Evolutionary conservation across 768 basidiomycete genomes (phyloP).

Genomic region (Paxillus rubicundulus): DNA sequence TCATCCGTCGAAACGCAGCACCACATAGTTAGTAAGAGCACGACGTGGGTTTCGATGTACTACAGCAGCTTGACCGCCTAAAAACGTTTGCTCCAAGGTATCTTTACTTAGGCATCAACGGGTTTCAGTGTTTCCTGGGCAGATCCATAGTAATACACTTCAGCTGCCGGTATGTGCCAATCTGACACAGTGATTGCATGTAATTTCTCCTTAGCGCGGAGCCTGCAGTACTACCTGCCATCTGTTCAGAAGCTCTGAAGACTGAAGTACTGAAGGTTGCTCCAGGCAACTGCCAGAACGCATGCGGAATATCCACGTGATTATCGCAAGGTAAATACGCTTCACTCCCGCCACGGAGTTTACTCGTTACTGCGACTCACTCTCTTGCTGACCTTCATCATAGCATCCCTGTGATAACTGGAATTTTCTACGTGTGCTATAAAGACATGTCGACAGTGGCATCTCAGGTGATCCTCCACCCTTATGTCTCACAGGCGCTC

Average conservation of each 20-base stretch:
- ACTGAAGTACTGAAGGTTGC: too few relatives aligned
- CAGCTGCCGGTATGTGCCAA: neutral
- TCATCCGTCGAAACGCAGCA: slow-evolving; percentile 4
- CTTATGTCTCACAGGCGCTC: slow-evolving; percentile 69
- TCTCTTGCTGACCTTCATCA: neutral
- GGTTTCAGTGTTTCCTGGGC: neutral
- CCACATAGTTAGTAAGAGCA: too few relatives aligned
- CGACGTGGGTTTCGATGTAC: neutral
- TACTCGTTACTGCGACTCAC: neutral
- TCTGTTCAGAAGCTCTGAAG: too few relatives aligned
- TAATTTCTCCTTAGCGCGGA: neutral
- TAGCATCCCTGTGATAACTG: slow-evolving; percentile 13
- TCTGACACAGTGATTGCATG: neutral
- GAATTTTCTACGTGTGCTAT: slow-evolving; percentile 2
- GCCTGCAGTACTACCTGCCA: too few relatives aligned
- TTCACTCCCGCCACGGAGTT: neutral
- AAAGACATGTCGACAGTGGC: slow-evolving; percentile 41
- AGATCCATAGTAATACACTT: neutral
- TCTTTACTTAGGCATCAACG: neutral
- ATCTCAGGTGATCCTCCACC: slow-evolving; percentile 83
- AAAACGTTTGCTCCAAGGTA: too few relatives aligned
- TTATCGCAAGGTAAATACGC: slow-evolving; percentile 16
- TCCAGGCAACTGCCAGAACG: neutral
- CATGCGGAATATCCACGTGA: slow-evolving; percentile 28
- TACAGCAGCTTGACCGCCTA: too few relatives aligned